Base-by-base conservation (phyloP, 2,329 filamentous ascomycete species). In the Aspergillus transmontanensis region DNA sequence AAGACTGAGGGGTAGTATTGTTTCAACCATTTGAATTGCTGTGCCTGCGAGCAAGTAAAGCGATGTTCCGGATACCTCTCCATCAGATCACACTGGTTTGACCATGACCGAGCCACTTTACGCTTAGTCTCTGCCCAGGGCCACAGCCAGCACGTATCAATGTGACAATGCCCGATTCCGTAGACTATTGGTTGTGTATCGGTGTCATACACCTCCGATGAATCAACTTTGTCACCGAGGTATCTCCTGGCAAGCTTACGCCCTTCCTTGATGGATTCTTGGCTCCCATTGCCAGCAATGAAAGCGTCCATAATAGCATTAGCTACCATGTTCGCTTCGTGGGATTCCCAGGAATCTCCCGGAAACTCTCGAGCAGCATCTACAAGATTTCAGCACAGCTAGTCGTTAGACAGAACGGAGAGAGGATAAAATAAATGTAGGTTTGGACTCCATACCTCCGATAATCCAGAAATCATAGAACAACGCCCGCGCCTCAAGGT, bases 141-240 rank as follows among this genome's bases (percentile, higher is more conserved):
- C 95, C 95, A 99, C 41, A 99, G 84, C 95, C 95, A 99, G 79
- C 94, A 97, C 32, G 91, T 96, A 79, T 98, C 95, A 69, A 99
- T 99, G 78, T 99, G 95, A 71, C 95, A 99, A 77, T 99, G 93
- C 0, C 95, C 95, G 68, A 98, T 94, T 41, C 89, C 94, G 71
- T 88, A 95, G 4, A 98, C 92, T 63, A 96, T 84, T 1, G 92
- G 87, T 39, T 90, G 84, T 30, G 89, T 89, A 66, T 88, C 89
- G 57, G 84, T 88, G 46, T 92, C 85, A 74, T 98, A 99, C 11
- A 99, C 93, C 67, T 92, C 88, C 59, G 90, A 84, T 6, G 92
- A 94, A 75, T 97, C 90, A 54, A 96, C 88, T 61, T 91, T 86
- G 48, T 91, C 83, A 1, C 95, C 94, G 14, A 98, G 80, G 72